These are phyloP conservation scores for Arabidopsis lyrata DNA, from an alignment of 441 rosid species.

Conservation along the genomic window DNA sequence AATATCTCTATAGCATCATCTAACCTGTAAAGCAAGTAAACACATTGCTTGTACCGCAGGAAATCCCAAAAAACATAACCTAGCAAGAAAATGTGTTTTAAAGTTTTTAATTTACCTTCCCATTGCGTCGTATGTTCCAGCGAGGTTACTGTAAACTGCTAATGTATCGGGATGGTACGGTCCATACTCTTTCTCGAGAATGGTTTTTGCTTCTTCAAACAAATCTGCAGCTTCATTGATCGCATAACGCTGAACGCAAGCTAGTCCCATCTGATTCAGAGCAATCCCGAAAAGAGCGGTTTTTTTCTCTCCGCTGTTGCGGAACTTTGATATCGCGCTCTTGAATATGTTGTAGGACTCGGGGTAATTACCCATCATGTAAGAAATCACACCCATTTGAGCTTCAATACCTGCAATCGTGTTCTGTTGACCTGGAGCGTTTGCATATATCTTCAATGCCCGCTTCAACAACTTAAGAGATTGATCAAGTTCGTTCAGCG, in stretches of 20 bases:
- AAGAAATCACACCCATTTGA: constrained; percentile 88
- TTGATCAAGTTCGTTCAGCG: constrained; percentile 76
- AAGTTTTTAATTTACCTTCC: constrained; percentile 66
- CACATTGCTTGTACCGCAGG: constrained; percentile 5
- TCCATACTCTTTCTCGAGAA: constrained; percentile 84
- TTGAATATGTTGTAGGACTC: constrained; percentile 78
- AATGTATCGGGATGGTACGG: constrained; percentile 91
- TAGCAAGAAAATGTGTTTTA: background rate
- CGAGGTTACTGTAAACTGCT: constrained; percentile 90
- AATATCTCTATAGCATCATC: constrained; percentile 87
- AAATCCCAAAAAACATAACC: background rate
- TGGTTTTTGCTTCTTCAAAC: constrained; percentile 84
- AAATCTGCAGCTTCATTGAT: constrained; percentile 82
- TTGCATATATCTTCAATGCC: constrained; percentile 66
- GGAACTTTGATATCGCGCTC: constrained; percentile 70
- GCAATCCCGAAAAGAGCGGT: constrained; percentile 84
- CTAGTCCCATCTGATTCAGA: constrained; percentile 90
- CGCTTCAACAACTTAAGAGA: constrained; percentile 70
- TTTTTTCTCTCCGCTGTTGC: constrained; percentile 79
- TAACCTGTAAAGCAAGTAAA: constrained; percentile 53
- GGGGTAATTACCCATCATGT: constrained; percentile 75
- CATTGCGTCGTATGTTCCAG: constrained; percentile 98
- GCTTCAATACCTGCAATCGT: constrained; percentile 90
- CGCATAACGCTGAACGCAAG: constrained; percentile 74
- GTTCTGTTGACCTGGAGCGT: constrained; percentile 80